Conservation (phyloP, 78 protist species). For the Polysphondylium violaceum region DNA sequence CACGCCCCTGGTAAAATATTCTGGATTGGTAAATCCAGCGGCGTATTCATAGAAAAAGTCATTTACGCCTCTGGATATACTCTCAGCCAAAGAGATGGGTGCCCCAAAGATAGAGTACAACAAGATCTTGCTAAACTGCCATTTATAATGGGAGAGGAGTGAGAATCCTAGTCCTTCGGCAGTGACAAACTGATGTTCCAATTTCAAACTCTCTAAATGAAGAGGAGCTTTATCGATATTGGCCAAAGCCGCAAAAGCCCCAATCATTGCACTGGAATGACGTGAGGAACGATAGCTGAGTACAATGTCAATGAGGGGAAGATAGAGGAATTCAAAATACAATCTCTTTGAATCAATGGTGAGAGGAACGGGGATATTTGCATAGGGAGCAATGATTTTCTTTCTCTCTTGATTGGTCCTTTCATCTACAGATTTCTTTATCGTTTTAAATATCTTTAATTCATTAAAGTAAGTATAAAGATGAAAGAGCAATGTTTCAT, state of each 20-base stretch:
- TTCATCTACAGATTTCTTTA: background rate
- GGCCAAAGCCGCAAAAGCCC: constrained; percentile 13
- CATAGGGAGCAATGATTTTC: background rate
- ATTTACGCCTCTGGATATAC: constrained; percentile 24
- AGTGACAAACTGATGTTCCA: constrained; percentile 40
- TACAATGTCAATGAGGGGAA: constrained; percentile 27
- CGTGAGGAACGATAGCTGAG: constrained; percentile 38
- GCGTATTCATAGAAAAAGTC: constrained; percentile 41
- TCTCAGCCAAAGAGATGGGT: constrained; percentile 45
- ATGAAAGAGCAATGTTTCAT: constrained; percentile 33
- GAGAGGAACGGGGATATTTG: constrained; percentile 37
- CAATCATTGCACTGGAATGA: constrained; percentile 45
- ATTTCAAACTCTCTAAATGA: constrained; percentile 27
- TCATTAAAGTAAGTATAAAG: constrained; percentile 11
- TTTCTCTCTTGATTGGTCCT: background rate
- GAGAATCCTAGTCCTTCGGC: background rate
- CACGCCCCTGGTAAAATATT: constrained; percentile 9
- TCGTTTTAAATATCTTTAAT: background rate
- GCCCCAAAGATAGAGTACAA: constrained; percentile 66
- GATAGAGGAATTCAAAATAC: constrained; percentile 23
- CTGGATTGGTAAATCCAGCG: background rate
- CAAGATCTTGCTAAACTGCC: constrained; percentile 32
- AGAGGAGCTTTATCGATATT: constrained; percentile 68
- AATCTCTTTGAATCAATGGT: constrained; percentile 55
- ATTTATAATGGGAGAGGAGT: constrained; percentile 29